phyloP scores from a whole-genome alignment of 768 basidiomycete genomes.

The Postia placenta region DNA sequence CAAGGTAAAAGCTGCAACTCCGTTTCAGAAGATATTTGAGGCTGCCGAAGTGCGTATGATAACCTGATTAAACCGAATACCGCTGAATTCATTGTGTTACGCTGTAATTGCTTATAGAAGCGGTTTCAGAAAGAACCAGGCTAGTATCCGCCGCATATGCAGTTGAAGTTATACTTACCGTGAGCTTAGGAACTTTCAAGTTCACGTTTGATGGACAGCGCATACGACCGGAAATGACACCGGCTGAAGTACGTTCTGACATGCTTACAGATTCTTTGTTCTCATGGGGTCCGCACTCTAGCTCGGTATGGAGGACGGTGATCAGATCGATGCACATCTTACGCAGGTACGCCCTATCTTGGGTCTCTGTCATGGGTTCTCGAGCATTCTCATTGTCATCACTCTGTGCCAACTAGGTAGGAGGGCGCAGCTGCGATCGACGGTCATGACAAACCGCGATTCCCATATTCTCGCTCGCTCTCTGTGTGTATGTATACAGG shows the following conservation, averaged over 20 bases:
- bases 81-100: too few relatives aligned
- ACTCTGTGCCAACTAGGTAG: too few relatives aligned
- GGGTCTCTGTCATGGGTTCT: too few relatives aligned
- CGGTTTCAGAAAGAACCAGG: constrained; percentile 53
- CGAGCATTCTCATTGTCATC: too few relatives aligned
- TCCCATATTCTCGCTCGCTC: too few relatives aligned
- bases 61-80: background rate
- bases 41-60: constrained; percentile 53
- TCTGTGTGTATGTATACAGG: too few relatives aligned
- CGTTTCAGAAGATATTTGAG: constrained; percentile 61
- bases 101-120: constrained; percentile 40
- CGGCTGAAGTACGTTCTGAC: constrained; percentile 40
- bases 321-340: constrained; percentile 54
- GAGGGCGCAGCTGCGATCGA: too few relatives aligned
- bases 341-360: constrained; percentile 48
- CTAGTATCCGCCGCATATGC: constrained; percentile 16
- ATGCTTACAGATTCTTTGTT: constrained; percentile 4
- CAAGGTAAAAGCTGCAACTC: constrained; percentile 59
- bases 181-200: constrained; percentile 49
- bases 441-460: too few relatives aligned
- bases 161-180: background rate
- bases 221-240: constrained; percentile 43
- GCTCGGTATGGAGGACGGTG: constrained; percentile 56
- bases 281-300: constrained; percentile 17
- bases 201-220: constrained; percentile 54